Evolutionary conservation across 2,329 filamentous ascomycete species (phyloP).

Genomic region (Exutisphaerella laricina): DNA sequence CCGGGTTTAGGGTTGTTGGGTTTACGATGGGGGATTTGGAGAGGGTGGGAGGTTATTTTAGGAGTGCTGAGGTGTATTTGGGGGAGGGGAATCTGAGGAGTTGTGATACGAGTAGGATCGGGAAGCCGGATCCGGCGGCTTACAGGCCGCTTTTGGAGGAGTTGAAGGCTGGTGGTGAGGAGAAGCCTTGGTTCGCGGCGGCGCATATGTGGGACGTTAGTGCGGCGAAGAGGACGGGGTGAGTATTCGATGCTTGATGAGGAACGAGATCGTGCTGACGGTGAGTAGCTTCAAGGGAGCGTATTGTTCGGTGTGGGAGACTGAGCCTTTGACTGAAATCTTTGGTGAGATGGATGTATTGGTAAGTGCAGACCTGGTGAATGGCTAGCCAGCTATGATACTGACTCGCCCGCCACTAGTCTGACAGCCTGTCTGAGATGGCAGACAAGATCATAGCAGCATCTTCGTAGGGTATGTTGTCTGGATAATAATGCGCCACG

Average conservation of each 20-base stretch:
- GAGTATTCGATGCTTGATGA: not conserved
- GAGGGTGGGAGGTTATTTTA: conserved; percentile 49
- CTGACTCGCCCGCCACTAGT: conserved; percentile 46
- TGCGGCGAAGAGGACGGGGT: conserved; percentile 1
- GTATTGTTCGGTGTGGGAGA: conserved; percentile 50
- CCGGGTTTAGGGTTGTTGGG: conserved; percentile 50
- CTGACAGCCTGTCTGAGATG: conserved; percentile 45
- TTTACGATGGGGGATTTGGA: conserved; percentile 48
- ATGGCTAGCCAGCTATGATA: too few relatives aligned
- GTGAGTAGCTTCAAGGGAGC: conserved; percentile 48
- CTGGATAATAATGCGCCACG: not conserved
- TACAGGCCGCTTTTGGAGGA: conserved; percentile 43
- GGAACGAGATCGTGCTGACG: conserved; percentile 38
- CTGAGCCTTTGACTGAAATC: conserved; percentile 45
- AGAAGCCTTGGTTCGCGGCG: conserved; percentile 47
- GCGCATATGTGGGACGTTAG: conserved; percentile 52
- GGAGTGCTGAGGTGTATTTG: conserved; percentile 43
- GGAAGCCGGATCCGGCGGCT: conserved; percentile 46
- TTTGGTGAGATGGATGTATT: conserved; percentile 33
- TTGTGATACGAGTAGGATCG: conserved; percentile 45
- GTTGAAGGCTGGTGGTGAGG: conserved; percentile 32
- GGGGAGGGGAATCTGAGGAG: conserved; percentile 24
- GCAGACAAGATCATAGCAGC: conserved; percentile 37
- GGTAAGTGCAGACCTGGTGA: too few relatives aligned
- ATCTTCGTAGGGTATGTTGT: conserved; percentile 10